Evolutionary conservation across 225 moss, liverwort and hornwort genomes (phyloP).

Genomic region (Pseudisothecium myosuroides): DNA sequence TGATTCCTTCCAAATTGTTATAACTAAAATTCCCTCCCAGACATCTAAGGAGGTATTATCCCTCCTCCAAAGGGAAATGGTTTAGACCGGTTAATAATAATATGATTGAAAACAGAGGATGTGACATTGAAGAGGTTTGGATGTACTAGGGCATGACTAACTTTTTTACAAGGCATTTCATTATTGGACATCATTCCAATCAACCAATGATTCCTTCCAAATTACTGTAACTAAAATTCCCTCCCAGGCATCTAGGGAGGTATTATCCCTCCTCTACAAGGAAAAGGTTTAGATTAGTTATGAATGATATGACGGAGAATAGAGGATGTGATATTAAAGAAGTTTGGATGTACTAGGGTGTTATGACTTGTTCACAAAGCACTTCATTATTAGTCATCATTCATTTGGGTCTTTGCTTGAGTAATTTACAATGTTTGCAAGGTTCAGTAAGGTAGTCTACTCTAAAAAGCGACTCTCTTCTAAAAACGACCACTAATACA

Average conservation of each 20-base stretch:
- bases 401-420: not conserved
- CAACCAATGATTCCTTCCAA: not conserved
- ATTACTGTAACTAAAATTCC: not conserved
- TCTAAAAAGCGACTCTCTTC: too few relatives aligned
- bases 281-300: accelerated
- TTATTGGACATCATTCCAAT: not conserved
- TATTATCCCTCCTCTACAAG: accelerated
- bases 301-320: not conserved
- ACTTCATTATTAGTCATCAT: not conserved
- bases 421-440: not conserved
- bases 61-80: accelerated
- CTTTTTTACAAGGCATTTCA: too few relatives aligned
- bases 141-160: too few relatives aligned
- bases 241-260: accelerated
- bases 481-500: not conserved
- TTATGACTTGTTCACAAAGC: not conserved
- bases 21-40: not conserved
- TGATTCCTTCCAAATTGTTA: not conserved
- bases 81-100: accelerated
- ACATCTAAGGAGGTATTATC: not conserved
- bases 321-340: not conserved
- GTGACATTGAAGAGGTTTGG: too few relatives aligned
- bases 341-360: too few relatives aligned
- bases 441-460: accelerated
- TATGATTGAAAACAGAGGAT: not conserved